A percentile compares a stretch with the other conserved stretches of the same genome.
Evolutionary conservation across 495 filamentous ascomycete species (phyloP).

Genomic region (Penicillium longicatenatum): DNA sequence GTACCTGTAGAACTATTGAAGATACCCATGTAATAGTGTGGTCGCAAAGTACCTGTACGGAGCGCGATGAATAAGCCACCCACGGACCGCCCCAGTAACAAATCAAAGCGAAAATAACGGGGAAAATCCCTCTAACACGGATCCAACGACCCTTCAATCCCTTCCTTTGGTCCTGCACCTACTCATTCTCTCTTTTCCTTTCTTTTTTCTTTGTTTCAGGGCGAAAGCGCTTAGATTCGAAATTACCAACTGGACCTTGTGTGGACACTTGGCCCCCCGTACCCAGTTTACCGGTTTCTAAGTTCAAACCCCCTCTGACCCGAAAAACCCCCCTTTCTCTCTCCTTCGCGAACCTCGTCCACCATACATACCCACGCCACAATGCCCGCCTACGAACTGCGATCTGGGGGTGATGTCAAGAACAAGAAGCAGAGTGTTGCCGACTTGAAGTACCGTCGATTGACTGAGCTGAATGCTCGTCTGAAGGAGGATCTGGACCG

Average conservation of each 20-base stretch:
- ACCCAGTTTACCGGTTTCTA: constrained; percentile 3
- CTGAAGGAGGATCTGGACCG: constrained; percentile 93
- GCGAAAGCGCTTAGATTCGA: neutral
- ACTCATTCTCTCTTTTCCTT: constrained; percentile 1
- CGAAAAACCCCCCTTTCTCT: constrained; percentile 8
- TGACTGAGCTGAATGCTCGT: constrained; percentile 94
- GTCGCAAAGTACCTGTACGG: constrained; percentile 4
- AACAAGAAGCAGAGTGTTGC: constrained; percentile 99
- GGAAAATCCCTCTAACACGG: constrained; percentile 28
- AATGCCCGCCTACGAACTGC: constrained; percentile 57
- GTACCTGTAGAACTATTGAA: neutral
- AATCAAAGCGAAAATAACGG: constrained; percentile 12
- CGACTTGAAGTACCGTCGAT: constrained; percentile 90
- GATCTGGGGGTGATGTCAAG: constrained; percentile 68
- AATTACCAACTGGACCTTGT: constrained; percentile 1
- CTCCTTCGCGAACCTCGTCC: constrained; percentile 1
- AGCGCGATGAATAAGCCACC: constrained; percentile 10
- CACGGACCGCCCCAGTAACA: constrained; percentile 1
- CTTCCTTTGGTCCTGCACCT: constrained; percentile 2
- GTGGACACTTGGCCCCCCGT: constrained; percentile 8
- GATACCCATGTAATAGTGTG: neutral
- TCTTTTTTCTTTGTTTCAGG: constrained; percentile 1
- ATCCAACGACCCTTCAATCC: constrained; percentile 8
- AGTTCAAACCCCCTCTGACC: constrained; percentile 5
- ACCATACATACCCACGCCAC: constrained; percentile 20